These are phyloP conservation scores for Monilinia fructicola DNA, from an alignment of 2,329 filamentous ascomycete species.

Conservation along the genomic window DNA sequence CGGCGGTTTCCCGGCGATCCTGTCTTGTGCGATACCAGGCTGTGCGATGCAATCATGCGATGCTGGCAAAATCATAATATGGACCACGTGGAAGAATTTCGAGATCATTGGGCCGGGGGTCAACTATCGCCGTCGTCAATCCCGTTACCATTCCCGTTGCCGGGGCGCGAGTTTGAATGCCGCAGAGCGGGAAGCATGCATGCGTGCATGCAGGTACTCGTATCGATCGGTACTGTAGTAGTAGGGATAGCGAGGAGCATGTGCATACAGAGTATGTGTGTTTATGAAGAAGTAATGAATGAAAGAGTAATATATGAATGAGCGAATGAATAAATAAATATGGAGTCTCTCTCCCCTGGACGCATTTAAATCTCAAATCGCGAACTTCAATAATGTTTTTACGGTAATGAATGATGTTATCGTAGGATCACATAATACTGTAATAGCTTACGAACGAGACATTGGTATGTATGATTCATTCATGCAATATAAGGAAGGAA, in stretches of 20 bases:
- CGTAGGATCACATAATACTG: neutral
- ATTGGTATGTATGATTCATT: neutral
- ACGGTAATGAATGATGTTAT: conserved; percentile 2
- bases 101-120: conserved; percentile 4
- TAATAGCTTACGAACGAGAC: neutral
- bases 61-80: too few relatives aligned
- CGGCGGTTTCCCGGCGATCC: neutral
- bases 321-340: too few relatives aligned
- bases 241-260: neutral
- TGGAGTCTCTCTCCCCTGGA: too few relatives aligned
- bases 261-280: neutral
- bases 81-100: neutral
- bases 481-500: too few relatives aligned
- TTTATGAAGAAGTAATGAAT: neutral
- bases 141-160: neutral
- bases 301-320: neutral
- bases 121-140: neutral
- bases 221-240: neutral
- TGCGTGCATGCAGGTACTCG: neutral
- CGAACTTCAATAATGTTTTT: neutral
- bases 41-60: neutral
- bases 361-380: too few relatives aligned
- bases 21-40: neutral
- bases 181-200: neutral
- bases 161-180: neutral